Evolutionary conservation across 108 stramenopile species (phyloP).

Genomic region (Nitzschia inconspicua): DNA sequence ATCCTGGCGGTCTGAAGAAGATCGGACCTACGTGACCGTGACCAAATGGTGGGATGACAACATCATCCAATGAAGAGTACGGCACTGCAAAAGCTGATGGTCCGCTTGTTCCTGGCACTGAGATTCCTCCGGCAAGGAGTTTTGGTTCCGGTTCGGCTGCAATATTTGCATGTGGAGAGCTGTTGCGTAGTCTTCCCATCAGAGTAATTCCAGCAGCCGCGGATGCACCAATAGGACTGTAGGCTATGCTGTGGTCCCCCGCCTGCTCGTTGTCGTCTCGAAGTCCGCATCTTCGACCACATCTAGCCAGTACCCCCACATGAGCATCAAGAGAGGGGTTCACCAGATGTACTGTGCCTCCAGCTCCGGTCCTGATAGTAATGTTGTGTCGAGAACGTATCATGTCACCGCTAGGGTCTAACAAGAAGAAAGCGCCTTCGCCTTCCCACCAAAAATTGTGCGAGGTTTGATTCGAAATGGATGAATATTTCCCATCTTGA

Average conservation of each 20-base stretch:
- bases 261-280: constrained; percentile 19
- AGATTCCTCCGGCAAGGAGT: constrained; percentile 27
- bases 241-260: constrained; percentile 9
- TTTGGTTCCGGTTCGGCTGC: constrained; percentile 11
- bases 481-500: constrained; percentile 12
- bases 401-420: constrained; percentile 55
- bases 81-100: constrained; percentile 71
- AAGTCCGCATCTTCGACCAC: constrained; percentile 64
- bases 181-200: constrained; percentile 29
- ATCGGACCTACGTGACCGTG: constrained; percentile 70
- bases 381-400: constrained; percentile 73
- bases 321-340: constrained; percentile 66
- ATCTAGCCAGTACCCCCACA: constrained; percentile 62
- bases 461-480: constrained; percentile 3
- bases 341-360: constrained; percentile 45
- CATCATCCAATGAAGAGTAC: constrained; percentile 49
- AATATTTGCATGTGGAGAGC: constrained; percentile 7
- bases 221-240: constrained; percentile 68
- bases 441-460: constrained; percentile 70
- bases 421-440: constrained; percentile 58
- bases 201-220: constrained; percentile 52
- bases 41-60: constrained; percentile 72
- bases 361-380: constrained; percentile 57
- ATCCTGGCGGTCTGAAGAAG: constrained; percentile 71
- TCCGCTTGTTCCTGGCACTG: constrained; percentile 19